These are phyloP conservation scores for Teratosphaeria destructans DNA, from an alignment of 2,329 filamentous ascomycete species.

Conservation along the genomic window DNA sequence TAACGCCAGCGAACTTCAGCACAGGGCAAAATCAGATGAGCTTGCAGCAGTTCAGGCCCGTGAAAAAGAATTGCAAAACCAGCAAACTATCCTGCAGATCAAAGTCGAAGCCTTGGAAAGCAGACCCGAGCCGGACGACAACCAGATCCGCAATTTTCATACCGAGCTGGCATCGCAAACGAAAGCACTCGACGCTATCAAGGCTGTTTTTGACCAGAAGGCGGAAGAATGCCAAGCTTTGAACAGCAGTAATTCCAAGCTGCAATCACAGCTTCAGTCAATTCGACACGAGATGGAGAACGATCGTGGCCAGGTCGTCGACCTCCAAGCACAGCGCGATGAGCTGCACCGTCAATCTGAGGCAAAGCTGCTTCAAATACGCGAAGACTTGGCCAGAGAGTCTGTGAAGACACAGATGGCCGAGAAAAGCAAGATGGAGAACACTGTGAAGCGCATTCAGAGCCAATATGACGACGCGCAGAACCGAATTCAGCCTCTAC, in stretches of 20 bases:
- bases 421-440: conserved; percentile 5
- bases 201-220: conserved; percentile 1
- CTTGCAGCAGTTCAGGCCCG: conserved; percentile 1
- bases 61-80: conserved; percentile 4
- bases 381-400: conserved; percentile 2
- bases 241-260: not conserved
- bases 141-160: not conserved
- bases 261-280: conserved; percentile 2
- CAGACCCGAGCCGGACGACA: not conserved
- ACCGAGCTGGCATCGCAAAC: conserved; percentile 4
- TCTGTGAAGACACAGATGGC: not conserved
- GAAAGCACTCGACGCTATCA: not conserved
- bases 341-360: conserved; percentile 1
- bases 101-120: not conserved
- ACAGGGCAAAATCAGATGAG: conserved; percentile 2
- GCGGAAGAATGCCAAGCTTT: conserved; percentile 1
- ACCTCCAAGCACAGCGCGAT: conserved; percentile 2
- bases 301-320: not conserved
- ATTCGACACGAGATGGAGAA: conserved; percentile 1
- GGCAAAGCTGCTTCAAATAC: conserved; percentile 3
- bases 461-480: conserved; percentile 3
- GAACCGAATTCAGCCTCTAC: conserved; percentile 2
- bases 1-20: conserved; percentile 1
- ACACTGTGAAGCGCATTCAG: conserved; percentile 5
- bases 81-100: conserved; percentile 3